phyloP scores from a whole-genome alignment of 257 asterid species.

The Coffea canephora region DNA sequence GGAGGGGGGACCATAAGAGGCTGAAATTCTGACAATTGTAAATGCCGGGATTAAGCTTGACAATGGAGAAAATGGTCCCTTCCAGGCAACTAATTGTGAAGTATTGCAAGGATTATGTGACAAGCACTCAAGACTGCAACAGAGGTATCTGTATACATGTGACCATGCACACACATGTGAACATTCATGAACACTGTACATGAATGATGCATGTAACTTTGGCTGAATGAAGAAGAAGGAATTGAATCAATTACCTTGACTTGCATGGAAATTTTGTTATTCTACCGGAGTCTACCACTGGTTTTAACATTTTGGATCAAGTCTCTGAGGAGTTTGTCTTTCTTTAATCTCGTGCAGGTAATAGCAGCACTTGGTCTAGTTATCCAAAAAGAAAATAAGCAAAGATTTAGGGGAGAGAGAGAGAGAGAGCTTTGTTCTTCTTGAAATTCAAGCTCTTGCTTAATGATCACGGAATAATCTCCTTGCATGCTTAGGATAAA shows the following conservation, averaged over 20 bases:
- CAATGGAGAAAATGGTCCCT: constrained; percentile 82
- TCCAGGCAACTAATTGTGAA: constrained; percentile 75
- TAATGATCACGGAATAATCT: background rate
- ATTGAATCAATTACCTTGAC: background rate
- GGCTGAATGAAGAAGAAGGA: background rate
- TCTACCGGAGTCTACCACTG: background rate
- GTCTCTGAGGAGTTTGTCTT: background rate
- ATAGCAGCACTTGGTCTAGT: background rate
- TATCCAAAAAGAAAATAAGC: background rate
- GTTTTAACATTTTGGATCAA: background rate
- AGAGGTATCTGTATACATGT: constrained; percentile 8
- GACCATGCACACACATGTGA: background rate
- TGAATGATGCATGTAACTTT: background rate
- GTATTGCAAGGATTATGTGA: constrained; percentile 48
- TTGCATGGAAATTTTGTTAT: background rate
- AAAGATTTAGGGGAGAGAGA: background rate
- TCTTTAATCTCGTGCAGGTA: background rate
- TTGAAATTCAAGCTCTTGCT: background rate
- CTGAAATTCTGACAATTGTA: constrained; percentile 26
- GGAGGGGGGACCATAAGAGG: constrained; percentile 15
- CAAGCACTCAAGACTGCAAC: constrained; percentile 64
- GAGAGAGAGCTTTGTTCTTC: background rate
- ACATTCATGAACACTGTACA: background rate
- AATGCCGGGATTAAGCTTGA: constrained; percentile 59
- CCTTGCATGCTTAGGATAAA: background rate